Percentiles rank a stretch among this genome's conserved stretches.
Evolutionary conservation across 164 flowering plant genomes (phyloP).

Genomic region (Vitis vinifera): ASM3070453v1 NC_081809.1:1383501-1384000

Average conservation of each 20-base stretch:
- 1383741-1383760: slow-evolving; percentile 21
- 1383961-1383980: background rate
- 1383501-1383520: no score
- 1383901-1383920: slow-evolving; percentile 1
- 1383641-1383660: background rate
- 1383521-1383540: no score
- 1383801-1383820: slow-evolving; percentile 1
- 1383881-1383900: slow-evolving; percentile 14
- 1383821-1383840: slow-evolving; percentile 5
- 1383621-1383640: no score
- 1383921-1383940: background rate
- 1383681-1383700: slow-evolving; percentile 8
- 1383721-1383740: slow-evolving; percentile 28
- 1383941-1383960: background rate
- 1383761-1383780: background rate
- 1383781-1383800: no score
- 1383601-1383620: no score
- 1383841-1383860: background rate
- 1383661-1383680: background rate
- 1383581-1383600: no score
- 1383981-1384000: background rate
- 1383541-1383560: no score
- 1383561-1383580: no score
- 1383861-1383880: background rate
- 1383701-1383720: slow-evolving; percentile 20